A percentile compares a stretch with the other conserved stretches of the same genome.
These are phyloP conservation scores for Thymus quinquecostatus DNA, from an alignment of 257 asterid species.

Conservation along the genomic window DNA sequence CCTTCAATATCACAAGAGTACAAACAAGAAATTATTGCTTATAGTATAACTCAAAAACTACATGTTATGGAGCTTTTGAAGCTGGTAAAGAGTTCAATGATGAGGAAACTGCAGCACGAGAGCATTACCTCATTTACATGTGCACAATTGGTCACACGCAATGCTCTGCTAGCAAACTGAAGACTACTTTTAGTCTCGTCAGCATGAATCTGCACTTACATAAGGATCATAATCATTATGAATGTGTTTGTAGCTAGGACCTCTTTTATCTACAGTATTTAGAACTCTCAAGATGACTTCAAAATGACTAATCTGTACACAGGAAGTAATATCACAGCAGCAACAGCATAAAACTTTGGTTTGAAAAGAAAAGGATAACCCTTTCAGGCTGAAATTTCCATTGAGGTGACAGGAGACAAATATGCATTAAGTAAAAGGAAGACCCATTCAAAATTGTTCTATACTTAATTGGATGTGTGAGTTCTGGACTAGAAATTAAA, in stretches of 20 bases:
- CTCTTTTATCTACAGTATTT: not conserved
- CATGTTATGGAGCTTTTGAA: constrained; percentile 18
- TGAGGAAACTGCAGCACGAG: constrained; percentile 29
- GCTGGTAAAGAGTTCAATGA: constrained; percentile 21
- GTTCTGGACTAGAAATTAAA: no score
- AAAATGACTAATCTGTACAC: no score
- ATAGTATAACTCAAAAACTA: constrained; percentile 20
- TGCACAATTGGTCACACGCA: constrained; percentile 91
- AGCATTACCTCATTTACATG: constrained; percentile 90
- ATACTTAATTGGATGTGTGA: no score
- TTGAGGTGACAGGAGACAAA: no score
- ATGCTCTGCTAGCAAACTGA: constrained; percentile 98
- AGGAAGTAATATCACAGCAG: no score
- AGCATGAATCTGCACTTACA: constrained; percentile 77
- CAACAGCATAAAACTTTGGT: no score
- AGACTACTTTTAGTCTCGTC: constrained; percentile 99
- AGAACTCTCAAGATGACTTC: no score
- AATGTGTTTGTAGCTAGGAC: not conserved
- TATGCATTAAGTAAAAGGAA: no score
- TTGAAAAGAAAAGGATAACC: no score
- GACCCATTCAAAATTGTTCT: no score
- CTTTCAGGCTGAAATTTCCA: no score
- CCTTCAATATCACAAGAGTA: constrained; percentile 1
- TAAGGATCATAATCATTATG: not conserved
- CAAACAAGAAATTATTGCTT: constrained; percentile 22